phyloP scores from a whole-genome alignment of 495 filamentous ascomycete species.

The Aspergillus carlsbadensis region DNA sequence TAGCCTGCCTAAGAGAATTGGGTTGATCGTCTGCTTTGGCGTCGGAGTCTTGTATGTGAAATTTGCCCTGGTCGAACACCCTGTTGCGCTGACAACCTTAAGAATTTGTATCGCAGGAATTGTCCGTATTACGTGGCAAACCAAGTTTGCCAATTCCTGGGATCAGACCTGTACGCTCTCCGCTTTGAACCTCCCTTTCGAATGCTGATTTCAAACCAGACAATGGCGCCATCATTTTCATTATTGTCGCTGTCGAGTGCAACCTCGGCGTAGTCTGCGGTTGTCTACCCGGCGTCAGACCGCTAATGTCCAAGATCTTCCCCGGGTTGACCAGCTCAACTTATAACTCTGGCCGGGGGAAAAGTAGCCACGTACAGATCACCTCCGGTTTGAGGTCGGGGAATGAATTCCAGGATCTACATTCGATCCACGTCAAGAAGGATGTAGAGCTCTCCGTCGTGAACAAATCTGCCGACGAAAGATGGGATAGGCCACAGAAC shows the following conservation, averaged over 20 bases:
- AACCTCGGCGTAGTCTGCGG: conserved; percentile 2
- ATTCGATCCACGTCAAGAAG: conserved; percentile 9
- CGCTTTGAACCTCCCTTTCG: not conserved
- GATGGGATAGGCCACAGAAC: not conserved
- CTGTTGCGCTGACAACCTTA: not conserved
- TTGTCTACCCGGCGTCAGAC: conserved; percentile 4
- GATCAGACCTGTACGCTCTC: not conserved
- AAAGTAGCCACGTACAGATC: not conserved
- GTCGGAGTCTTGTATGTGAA: conserved; percentile 4
- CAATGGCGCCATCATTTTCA: conserved; percentile 7
- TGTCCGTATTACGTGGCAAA: conserved; percentile 7
- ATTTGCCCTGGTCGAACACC: not conserved
- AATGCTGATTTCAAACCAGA: not conserved
- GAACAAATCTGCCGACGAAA: not conserved
- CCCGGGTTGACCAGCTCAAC: not conserved
- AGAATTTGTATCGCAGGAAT: conserved; percentile 9
- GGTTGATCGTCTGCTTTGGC: conserved; percentile 4
- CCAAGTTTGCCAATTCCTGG: conserved; percentile 4
- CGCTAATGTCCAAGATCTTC: conserved; percentile 6
- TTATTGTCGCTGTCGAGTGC: not conserved
- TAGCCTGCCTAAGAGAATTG: not conserved
- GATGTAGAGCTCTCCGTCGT: conserved; percentile 3
- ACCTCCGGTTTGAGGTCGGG: not conserved
- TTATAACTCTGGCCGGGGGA: not conserved
- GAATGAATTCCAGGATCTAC: not conserved